Evolutionary conservation across 2,329 filamentous ascomycete species (phyloP).

Genomic region (Paecilomyces sp.): DNA sequence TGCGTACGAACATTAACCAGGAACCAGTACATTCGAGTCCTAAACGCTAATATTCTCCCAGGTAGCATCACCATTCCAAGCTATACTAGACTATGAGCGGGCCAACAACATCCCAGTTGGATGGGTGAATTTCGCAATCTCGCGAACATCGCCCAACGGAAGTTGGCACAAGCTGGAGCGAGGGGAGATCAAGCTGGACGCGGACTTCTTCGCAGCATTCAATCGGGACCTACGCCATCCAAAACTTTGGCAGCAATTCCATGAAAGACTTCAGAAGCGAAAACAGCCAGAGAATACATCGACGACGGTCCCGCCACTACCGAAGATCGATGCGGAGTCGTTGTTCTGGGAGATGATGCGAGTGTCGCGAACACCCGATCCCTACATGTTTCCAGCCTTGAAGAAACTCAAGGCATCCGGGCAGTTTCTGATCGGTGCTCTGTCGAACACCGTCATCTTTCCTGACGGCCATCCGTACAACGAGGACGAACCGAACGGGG

Average conservation of each 20-base stretch:
- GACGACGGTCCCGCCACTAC: conserved; percentile 52
- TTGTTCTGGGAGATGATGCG: conserved; percentile 93
- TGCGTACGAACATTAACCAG: conserved; percentile 60
- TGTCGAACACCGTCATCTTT: conserved; percentile 88
- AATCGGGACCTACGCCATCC: conserved; percentile 62
- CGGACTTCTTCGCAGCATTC: conserved; percentile 69
- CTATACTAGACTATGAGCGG: conserved; percentile 85
- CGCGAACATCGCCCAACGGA: conserved; percentile 66
- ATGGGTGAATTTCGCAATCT: conserved; percentile 89
- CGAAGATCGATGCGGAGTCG: conserved; percentile 66
- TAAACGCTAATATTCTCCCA: conserved; percentile 29
- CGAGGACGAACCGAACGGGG: conserved; percentile 48
- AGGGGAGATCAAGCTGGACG: conserved; percentile 70
- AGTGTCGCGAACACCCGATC: conserved; percentile 62
- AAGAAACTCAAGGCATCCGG: conserved; percentile 58
- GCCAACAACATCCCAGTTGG: conserved; percentile 69
- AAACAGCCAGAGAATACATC: conserved; percentile 6
- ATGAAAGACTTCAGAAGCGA: conserved; percentile 26
- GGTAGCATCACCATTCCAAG: conserved; percentile 88
- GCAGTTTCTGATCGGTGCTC: conserved; percentile 66
- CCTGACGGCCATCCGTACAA: conserved; percentile 66
- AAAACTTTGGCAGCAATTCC: conserved; percentile 60
- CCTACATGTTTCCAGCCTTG: conserved; percentile 81
- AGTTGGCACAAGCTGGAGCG: conserved; percentile 86
- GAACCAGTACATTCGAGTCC: not conserved